Percentiles rank a stretch among this genome's conserved stretches.
These are phyloP conservation scores for Aschersonia sp. DNA, from an alignment of 2,329 filamentous ascomycete species.

Conservation along the genomic window DNA sequence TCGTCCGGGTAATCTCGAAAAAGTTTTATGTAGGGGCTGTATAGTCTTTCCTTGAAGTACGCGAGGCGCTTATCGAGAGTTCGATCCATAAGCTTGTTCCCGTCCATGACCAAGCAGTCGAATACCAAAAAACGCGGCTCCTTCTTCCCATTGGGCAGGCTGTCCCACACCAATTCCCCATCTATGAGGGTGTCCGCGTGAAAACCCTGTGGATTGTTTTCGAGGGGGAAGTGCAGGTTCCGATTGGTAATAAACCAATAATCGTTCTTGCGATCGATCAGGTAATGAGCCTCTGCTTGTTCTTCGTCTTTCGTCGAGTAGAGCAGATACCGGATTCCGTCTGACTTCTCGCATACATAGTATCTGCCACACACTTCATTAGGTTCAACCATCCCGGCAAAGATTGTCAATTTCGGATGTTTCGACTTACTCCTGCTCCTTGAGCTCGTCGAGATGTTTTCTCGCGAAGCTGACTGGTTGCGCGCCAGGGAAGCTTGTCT, in stretches of 20 bases:
- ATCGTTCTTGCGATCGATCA: conserved; percentile 96
- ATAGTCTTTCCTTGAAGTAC: conserved; percentile 67
- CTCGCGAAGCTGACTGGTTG: conserved; percentile 88
- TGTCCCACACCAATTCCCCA: conserved; percentile 83
- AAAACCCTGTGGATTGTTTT: conserved; percentile 48
- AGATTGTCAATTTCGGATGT: too few species aligned
- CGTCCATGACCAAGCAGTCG: conserved; percentile 76
- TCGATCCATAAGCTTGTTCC: conserved; percentile 58
- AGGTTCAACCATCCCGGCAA: background rate
- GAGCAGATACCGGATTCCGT: conserved; percentile 89
- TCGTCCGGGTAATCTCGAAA: conserved; percentile 56
- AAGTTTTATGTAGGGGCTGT: conserved; percentile 52
- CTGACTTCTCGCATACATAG: conserved; percentile 96
- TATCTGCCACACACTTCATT: conserved; percentile 40
- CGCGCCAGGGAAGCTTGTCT: conserved; percentile 66
- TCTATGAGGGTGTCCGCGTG: conserved; percentile 76
- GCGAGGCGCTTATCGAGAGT: conserved; percentile 80
- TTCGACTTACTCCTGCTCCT: conserved; percentile 49
- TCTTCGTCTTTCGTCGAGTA: conserved; percentile 61
- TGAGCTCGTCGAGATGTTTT: conserved; percentile 69
- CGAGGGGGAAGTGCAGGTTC: conserved; percentile 67
- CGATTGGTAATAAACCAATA: conserved; percentile 69
- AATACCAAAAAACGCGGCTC: conserved; percentile 83
- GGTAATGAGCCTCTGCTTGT: conserved; percentile 59
- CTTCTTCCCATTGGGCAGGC: conserved; percentile 47